Percentiles rank a stretch among this genome's conserved stretches.
phyloP scores from a whole-genome alignment of 495 filamentous ascomycete genomes.

The Talaromyces proteolyticus region DNA sequence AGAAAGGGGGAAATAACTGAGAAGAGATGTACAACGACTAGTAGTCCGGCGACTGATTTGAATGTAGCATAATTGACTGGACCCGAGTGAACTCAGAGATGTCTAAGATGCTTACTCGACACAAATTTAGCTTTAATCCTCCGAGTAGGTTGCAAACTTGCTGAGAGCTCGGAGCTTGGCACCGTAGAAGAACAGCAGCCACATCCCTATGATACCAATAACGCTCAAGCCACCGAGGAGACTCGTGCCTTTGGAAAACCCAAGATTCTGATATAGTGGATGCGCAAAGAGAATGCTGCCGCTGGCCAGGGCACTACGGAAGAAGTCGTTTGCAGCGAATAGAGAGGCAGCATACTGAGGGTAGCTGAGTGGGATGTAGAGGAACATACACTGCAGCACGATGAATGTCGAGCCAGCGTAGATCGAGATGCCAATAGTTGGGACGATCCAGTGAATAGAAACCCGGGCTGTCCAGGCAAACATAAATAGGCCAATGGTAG shows the following conservation, averaged over 20 bases:
- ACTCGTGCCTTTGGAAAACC: constrained; percentile 47
- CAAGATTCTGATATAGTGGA: constrained; percentile 52
- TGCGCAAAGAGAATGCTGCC: constrained; percentile 51
- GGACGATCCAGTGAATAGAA: constrained; percentile 50
- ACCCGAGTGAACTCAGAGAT: not conserved
- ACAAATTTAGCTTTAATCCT: not conserved
- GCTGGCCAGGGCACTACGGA: constrained; percentile 40
- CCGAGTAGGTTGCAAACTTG: constrained; percentile 17
- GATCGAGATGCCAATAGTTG: constrained; percentile 45
- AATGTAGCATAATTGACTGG: not conserved
- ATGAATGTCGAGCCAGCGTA: constrained; percentile 39
- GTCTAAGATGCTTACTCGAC: not conserved
- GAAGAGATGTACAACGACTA: not conserved
- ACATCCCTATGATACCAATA: constrained; percentile 45
- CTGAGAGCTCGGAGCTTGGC: constrained; percentile 19
- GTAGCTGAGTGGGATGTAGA: constrained; percentile 51
- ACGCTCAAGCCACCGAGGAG: constrained; percentile 52
- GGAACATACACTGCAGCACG: constrained; percentile 53
- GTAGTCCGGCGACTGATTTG: not conserved
- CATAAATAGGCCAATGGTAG: constrained; percentile 4
- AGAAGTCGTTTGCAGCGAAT: constrained; percentile 47
- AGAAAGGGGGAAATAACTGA: not conserved
- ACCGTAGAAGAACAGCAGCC: constrained; percentile 23
- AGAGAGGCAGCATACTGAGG: constrained; percentile 52
- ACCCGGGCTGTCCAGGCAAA: constrained; percentile 45